These are phyloP conservation scores for Pilaira anomala DNA, from an alignment of 192 early-diverging fungal genomes.

Conservation along the genomic window DNA sequence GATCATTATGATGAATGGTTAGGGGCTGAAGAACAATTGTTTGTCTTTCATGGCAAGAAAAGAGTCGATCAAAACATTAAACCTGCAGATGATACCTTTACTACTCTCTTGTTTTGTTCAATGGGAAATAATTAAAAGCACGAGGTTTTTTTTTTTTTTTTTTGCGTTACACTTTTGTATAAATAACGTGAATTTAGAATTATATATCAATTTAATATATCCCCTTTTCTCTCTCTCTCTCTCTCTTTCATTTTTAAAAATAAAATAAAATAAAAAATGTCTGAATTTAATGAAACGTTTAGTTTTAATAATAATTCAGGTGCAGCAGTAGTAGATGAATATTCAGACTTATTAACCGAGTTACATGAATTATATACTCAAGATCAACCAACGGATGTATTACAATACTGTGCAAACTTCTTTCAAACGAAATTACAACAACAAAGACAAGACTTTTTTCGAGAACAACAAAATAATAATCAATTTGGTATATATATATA, in stretches of 20 bases:
- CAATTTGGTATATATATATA: conserved; percentile 27
- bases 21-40: conserved; percentile 43
- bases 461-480: conserved; percentile 31
- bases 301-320: not conserved
- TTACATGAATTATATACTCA: conserved; percentile 77
- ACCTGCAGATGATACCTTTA: conserved; percentile 47
- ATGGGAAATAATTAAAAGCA: conserved; percentile 23
- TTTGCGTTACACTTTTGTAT: no score
- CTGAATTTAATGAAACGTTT: not conserved
- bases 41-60: conserved; percentile 39
- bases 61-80: conserved; percentile 31
- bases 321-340: conserved; percentile 35
- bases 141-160: not conserved
- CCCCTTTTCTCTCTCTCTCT: not conserved
- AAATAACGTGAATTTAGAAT: no score
- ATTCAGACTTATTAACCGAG: conserved; percentile 75
- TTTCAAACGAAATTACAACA: conserved; percentile 82
- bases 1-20: conserved; percentile 10
- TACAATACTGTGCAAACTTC: conserved; percentile 90
- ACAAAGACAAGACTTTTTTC: conserved; percentile 52
- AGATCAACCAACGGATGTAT: conserved; percentile 80
- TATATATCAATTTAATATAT: no score
- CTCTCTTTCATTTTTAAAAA: not conserved
- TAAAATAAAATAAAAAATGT: not conserved
- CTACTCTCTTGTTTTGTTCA: conserved; percentile 42